A percentile compares a stretch with the other conserved stretches of the same genome.
Evolutionary conservation across 495 filamentous ascomycete genomes (phyloP).

Genomic region (Bacidia rubella): DNA sequence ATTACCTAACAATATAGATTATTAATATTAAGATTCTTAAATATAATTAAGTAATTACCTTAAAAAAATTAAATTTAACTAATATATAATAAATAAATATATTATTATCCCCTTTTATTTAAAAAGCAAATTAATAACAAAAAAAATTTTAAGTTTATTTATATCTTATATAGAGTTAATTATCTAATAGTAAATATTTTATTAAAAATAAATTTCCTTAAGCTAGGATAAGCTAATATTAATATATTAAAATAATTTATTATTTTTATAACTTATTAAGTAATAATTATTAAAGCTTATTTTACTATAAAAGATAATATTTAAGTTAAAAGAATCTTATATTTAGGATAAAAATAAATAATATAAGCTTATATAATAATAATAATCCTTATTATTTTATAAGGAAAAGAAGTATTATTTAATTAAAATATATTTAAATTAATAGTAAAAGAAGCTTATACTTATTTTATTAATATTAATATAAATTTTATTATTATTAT

Average conservation of each 20-base stretch:
- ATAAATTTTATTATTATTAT: neutral
- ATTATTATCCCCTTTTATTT: neutral
- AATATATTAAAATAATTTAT: neutral
- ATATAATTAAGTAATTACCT: constrained; percentile 5
- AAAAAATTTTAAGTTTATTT: neutral
- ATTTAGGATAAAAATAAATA: neutral
- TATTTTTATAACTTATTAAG: neutral
- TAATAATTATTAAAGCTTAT: neutral
- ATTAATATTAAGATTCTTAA: neutral
- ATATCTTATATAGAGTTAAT: neutral
- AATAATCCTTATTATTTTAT: neutral
- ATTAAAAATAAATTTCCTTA: neutral
- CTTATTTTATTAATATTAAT: neutral
- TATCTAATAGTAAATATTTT: neutral
- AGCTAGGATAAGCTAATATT: neutral
- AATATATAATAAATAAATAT: neutral
- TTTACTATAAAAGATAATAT: neutral
- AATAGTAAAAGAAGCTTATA: neutral
- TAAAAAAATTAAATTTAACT: neutral
- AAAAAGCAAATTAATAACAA: neutral
- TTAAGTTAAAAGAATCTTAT: neutral
- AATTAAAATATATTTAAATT: neutral
- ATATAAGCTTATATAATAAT: neutral
- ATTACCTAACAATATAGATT: neutral
- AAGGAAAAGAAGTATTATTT: neutral